Evolutionary conservation across 1,284 basidiomycete species (phyloP).

Genomic region (Heterobasidion irregulare): DNA sequence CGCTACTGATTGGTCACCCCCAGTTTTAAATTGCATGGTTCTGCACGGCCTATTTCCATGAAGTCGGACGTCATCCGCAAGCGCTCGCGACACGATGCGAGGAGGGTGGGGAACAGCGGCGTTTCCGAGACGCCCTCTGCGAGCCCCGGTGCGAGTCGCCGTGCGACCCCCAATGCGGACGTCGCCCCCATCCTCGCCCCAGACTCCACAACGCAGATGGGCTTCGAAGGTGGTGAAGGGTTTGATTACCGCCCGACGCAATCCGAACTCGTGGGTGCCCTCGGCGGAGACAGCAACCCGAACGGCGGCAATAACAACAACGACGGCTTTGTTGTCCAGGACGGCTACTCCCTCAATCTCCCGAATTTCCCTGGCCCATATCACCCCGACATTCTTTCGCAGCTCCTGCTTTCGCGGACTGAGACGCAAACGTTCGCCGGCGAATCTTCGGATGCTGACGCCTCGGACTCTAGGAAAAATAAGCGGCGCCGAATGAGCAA

Average conservation of each 20-base stretch:
- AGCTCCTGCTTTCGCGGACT: conserved; percentile 29
- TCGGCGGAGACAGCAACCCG: conserved; percentile 35
- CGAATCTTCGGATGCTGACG: conserved; percentile 28
- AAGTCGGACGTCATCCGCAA: conserved; percentile 81
- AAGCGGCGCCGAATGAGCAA: conserved; percentile 69
- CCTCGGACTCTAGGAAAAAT: conserved; percentile 36
- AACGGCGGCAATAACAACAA: conserved; percentile 28
- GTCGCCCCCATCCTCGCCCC: conserved; percentile 49
- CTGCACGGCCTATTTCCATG: conserved; percentile 77
- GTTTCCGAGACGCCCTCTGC: conserved; percentile 57
- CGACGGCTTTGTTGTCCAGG: conserved; percentile 10
- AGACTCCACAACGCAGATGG: conserved; percentile 45
- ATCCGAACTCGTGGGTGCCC: conserved; percentile 57
- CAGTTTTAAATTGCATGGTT: conserved; percentile 74
- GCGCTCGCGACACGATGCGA: conserved; percentile 67
- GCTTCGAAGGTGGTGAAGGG: conserved; percentile 35
- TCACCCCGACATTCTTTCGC: conserved; percentile 57
- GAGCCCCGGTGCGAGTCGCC: conserved; percentile 64
- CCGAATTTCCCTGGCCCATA: conserved; percentile 57
- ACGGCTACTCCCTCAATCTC: conserved; percentile 22
- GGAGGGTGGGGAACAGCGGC: conserved; percentile 25
- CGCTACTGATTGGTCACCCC: conserved; percentile 25
- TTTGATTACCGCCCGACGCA: conserved; percentile 29
- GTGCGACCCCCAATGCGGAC: conserved; percentile 55
- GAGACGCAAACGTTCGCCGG: conserved; percentile 44